Evolutionary conservation across 805 yeast genomes (phyloP).

Genomic region (Yarrowia sp.): DNA sequence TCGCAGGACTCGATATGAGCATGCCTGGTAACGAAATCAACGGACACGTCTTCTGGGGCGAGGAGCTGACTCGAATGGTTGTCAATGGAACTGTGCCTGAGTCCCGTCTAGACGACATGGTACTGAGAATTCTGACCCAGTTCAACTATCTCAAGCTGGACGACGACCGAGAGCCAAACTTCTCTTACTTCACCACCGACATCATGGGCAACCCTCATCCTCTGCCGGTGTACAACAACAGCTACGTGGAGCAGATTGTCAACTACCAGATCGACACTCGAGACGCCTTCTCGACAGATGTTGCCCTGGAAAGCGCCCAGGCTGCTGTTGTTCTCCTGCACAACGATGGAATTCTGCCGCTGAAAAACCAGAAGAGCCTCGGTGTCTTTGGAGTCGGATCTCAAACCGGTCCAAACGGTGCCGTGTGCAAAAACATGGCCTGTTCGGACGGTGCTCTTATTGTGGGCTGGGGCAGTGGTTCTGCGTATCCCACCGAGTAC

Average conservation of each 20-base stretch:
- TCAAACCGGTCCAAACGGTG: constrained; percentile 49
- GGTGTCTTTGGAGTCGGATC: constrained; percentile 43
- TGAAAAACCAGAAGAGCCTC: constrained; percentile 46
- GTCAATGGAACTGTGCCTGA: constrained; percentile 55
- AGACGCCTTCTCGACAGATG: constrained; percentile 45
- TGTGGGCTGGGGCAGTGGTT: constrained; percentile 66
- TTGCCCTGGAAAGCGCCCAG: constrained; percentile 52
- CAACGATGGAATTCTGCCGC: constrained; percentile 50
- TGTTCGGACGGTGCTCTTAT: constrained; percentile 54
- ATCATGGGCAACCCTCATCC: constrained; percentile 41
- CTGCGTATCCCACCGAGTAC: constrained; percentile 54
- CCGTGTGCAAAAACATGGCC: constrained; percentile 52
- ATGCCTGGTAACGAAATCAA: constrained; percentile 52
- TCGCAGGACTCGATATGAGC: constrained; percentile 62
- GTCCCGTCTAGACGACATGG: constrained; percentile 60
- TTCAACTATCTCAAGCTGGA: constrained; percentile 34
- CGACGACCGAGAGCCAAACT: constrained; percentile 47
- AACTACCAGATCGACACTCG: constrained; percentile 57
- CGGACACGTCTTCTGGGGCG: constrained; percentile 48
- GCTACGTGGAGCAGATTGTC: constrained; percentile 33
- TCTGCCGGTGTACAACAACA: constrained; percentile 35
- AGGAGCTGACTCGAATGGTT: constrained; percentile 53
- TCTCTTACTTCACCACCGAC: constrained; percentile 57
- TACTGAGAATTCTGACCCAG: constrained; percentile 55
- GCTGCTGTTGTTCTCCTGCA: constrained; percentile 57